Evolutionary conservation across 306 rosid species (phyloP).

Genomic region (Lathyrus oleraceus): DNA sequence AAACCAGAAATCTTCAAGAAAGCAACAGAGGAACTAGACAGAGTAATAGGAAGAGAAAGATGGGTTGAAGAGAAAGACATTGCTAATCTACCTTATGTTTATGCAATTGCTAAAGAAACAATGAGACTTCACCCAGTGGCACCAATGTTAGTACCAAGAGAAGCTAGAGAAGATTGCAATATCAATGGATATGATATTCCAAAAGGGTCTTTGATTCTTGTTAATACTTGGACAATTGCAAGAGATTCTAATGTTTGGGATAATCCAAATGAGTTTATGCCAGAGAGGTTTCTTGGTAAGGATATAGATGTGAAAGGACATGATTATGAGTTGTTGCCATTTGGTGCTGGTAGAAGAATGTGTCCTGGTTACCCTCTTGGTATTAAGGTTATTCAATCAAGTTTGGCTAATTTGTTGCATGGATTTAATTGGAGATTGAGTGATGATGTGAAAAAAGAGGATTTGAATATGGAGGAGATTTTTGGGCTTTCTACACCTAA

Average conservation of each 20-base stretch:
- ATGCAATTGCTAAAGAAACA: conserved; percentile 62
- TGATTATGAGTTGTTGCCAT: conserved; percentile 73
- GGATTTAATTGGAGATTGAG: conserved; percentile 78
- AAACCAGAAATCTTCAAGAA: conserved; percentile 62
- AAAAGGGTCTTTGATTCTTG: conserved; percentile 58
- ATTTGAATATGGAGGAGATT: conserved; percentile 68
- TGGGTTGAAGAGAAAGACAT: conserved; percentile 91
- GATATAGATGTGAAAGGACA: conserved; percentile 69
- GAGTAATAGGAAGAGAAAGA: conserved; percentile 66
- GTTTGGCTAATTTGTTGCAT: conserved; percentile 78
- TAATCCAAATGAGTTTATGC: conserved; percentile 57
- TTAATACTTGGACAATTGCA: conserved; percentile 62
- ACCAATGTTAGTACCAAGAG: conserved; percentile 73
- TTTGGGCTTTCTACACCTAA: conserved; percentile 70
- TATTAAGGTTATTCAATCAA: conserved; percentile 68
- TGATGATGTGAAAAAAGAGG: conserved; percentile 43
- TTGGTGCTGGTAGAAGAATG: conserved; percentile 89
- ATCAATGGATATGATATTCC: conserved; percentile 68
- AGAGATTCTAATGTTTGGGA: conserved; percentile 76
- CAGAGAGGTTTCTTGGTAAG: conserved; percentile 64
- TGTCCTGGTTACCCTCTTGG: conserved; percentile 86
- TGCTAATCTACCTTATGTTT: conserved; percentile 50
- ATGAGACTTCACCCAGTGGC: conserved; percentile 89
- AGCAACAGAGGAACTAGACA: conserved; percentile 68
- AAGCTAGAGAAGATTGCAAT: conserved; percentile 46